Conservation (phyloP, 164 flowering plant species). For the Vitis amurensis region DNA sequence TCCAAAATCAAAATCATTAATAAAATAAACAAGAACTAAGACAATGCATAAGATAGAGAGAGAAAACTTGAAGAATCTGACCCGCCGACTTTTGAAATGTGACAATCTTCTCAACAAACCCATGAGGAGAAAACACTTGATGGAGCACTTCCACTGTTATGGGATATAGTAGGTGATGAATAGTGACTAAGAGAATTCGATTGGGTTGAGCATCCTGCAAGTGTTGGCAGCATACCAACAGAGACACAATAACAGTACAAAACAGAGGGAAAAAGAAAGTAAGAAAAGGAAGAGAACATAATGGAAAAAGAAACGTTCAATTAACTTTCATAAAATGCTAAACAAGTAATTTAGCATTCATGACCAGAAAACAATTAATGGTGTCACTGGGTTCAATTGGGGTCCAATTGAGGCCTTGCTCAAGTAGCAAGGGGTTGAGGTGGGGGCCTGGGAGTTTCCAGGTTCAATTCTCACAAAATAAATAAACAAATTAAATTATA, state of each 20-base stretch:
- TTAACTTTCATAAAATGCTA: too few relatives aligned
- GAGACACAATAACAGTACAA: conserved; percentile 61
- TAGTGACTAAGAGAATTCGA: conserved; percentile 93
- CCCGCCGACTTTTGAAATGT: conserved; percentile 99
- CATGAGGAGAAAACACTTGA: conserved; percentile 99
- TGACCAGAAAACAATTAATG: too few relatives aligned
- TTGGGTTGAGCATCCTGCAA: conserved; percentile 86
- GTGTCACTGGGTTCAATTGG: too few relatives aligned
- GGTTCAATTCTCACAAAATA: too few relatives aligned
- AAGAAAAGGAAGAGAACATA: conserved; percentile 23
- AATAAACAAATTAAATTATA: too few relatives aligned
- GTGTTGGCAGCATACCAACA: conserved; percentile 64
- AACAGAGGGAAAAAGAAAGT: conserved; percentile 60
- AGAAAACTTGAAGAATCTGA: conserved; percentile 79
- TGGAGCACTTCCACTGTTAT: conserved; percentile 99
- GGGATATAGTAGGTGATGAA: conserved; percentile 98
- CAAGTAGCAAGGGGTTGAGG: too few relatives aligned
- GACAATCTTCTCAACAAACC: conserved; percentile 98
- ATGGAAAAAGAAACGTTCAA: too few relatives aligned
- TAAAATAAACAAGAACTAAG: conserved; percentile 12
- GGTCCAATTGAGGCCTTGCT: too few relatives aligned
- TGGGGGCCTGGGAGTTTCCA: too few relatives aligned
- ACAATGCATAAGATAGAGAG: conserved; percentile 21
- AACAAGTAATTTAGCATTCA: too few relatives aligned
- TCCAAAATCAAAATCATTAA: background rate